A percentile compares a stretch with the other conserved stretches of the same genome.
phyloP scores from a whole-genome alignment of 75 land plant genomes.

The Pseudotsuga menziesii region DNA sequence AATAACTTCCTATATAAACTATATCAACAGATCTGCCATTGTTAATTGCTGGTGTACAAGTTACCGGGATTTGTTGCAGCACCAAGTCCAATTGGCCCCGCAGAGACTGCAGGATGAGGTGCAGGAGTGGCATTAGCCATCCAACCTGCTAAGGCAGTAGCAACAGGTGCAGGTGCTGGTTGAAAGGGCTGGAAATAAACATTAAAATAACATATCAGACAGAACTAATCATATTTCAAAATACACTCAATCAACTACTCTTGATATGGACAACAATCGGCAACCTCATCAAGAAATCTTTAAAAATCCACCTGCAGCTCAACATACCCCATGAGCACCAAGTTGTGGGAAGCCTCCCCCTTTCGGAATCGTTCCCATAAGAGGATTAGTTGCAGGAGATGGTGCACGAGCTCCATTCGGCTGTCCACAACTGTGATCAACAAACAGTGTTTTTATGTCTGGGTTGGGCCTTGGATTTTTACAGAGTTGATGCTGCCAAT shows the following conservation, averaged over 20 bases:
- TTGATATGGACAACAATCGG: neutral
- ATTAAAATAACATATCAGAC: too few species aligned
- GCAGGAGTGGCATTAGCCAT: slow-evolving; percentile 77
- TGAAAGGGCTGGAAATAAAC: slow-evolving; percentile 54
- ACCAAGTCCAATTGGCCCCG: slow-evolving; percentile 54
- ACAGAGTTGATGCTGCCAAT: slow-evolving; percentile 96
- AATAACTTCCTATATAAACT: too few species aligned
- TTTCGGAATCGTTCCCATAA: slow-evolving; percentile 52
- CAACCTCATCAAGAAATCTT: neutral
- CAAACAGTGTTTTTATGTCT: slow-evolving; percentile 86
- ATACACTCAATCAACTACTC: neutral
- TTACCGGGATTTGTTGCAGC: slow-evolving; percentile 63
- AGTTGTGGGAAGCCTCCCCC: slow-evolving; percentile 59
- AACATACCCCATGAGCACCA: slow-evolving; percentile 64
- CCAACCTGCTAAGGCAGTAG: slow-evolving; percentile 82
- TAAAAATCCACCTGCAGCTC: neutral
- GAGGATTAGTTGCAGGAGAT: slow-evolving; percentile 61
- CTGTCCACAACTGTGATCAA: slow-evolving; percentile 81
- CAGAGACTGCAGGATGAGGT: slow-evolving; percentile 71
- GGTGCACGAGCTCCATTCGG: slow-evolving; percentile 91
- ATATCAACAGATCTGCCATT: too few species aligned
- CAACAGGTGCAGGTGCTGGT: slow-evolving; percentile 58
- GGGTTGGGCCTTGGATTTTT: slow-evolving; percentile 91
- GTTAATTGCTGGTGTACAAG: too few species aligned
- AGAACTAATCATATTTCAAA: neutral